Base-by-base conservation (phyloP, 495 filamentous ascomycete species). In the Friedmanniomyces endolithicus region DNA sequence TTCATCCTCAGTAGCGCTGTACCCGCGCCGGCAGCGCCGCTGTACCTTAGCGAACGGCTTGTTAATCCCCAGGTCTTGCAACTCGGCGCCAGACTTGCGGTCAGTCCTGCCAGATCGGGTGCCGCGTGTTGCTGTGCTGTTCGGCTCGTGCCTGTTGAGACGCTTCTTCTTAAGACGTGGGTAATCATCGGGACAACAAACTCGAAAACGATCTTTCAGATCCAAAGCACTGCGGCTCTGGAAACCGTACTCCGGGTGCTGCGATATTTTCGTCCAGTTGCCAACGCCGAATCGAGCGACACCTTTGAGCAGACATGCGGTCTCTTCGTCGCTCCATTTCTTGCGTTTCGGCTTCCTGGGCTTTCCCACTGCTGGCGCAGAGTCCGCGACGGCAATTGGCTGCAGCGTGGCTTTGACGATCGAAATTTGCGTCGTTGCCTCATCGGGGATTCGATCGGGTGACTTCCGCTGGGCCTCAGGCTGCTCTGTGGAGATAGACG, bases 211-310 rank as follows among this genome's bases (percentile, higher is more conserved):
- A 67, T 95, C 88, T 71, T 94, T 95, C 55, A 95, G 67, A 64
- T 95, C 88, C 11, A 86, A 81, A 17, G 85, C 80, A 29, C 80
- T 84, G 39, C 88, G 76, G 31, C 77, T 75, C 61, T 89, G 82
- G 69, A 95, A 95, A 17, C 71, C 73, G 60, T 86, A 84, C 24
- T 82, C 80, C 0, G 80, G 71, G 55, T 88, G 82, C 11, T 84
- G 75, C n/a, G 92, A 67, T 16, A 95, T 94, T 41, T 79, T 79
- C 35, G 84, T 92, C 89, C 89, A 95, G 64, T 81, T 87, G 19
- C 88, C 88, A 50, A 94, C 83, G 0, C 88, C 88, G 66, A 88
- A 86, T 55, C 82, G 84, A 39, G 80, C 75, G 17, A 94, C 88
- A 1, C 88, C 89, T 51, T 81, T 74, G 25, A 94, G 67, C 11